Conservation (phyloP, 495 filamentous ascomycete species). For the Gamarada debralockiae region DNA sequence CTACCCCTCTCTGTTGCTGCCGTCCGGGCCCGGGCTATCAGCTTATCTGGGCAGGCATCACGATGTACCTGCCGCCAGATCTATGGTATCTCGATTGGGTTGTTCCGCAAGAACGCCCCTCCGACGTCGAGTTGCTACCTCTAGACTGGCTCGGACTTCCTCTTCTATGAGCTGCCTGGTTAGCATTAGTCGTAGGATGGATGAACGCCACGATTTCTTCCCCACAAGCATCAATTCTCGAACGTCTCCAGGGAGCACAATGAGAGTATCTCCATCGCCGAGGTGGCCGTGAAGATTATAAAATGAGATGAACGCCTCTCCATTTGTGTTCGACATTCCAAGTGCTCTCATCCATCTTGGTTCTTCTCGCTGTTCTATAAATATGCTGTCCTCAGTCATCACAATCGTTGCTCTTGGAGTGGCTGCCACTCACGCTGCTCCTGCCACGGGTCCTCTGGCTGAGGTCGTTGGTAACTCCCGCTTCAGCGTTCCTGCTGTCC, state of each 20-base stretch:
- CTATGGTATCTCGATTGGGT: too few species aligned
- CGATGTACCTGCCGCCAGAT: not conserved
- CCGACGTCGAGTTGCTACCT: too few species aligned
- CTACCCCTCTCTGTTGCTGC: not conserved
- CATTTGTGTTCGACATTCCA: not conserved
- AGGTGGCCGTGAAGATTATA: not conserved
- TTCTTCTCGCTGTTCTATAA: not conserved
- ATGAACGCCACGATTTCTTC: not conserved
- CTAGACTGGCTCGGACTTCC: too few species aligned
- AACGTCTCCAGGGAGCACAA: too few species aligned
- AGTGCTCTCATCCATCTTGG: not conserved
- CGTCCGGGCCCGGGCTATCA: not conserved
- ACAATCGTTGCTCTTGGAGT: not conserved
- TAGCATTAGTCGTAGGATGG: not conserved
- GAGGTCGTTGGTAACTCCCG: not conserved
- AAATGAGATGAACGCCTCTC: not conserved
- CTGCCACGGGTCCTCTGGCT: not conserved
- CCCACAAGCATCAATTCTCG: not conserved
- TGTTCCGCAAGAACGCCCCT: too few species aligned
- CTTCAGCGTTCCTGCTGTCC: conserved; percentile 20
- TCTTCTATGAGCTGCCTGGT: not conserved
- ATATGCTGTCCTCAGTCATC: not conserved
- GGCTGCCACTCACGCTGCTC: not conserved
- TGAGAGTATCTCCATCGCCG: too few species aligned
- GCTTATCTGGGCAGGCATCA: not conserved